Conservation (phyloP, 164 flowering plant genomes). For the Echeveria elegans region DNA sequence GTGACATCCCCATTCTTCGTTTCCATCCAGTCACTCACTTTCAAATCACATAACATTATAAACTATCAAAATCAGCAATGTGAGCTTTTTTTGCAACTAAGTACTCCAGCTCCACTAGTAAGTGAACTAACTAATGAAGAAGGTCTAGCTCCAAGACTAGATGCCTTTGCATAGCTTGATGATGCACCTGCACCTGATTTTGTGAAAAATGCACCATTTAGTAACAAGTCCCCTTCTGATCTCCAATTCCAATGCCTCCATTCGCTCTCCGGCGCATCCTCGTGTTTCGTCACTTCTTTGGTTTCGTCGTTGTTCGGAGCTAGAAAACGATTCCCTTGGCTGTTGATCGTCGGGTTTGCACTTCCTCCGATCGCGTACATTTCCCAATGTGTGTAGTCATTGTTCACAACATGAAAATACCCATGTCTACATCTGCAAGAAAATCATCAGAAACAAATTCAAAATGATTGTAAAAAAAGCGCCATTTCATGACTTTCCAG, state of each 20-base stretch:
- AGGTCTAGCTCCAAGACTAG: constrained; percentile 4
- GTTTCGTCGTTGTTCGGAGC: background rate
- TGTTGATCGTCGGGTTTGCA: constrained; percentile 6
- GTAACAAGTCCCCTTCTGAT: background rate
- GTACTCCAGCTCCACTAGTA: background rate
- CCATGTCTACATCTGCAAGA: constrained; percentile 8
- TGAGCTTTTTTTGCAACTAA: constrained; percentile 3
- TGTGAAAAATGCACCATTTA: constrained; percentile 1
- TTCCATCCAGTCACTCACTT: background rate
- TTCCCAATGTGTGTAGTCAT: constrained; percentile 6
- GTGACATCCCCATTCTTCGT: background rate
- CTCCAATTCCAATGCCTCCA: constrained; percentile 8
- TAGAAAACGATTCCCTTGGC: constrained; percentile 5
- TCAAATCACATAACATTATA: no score
- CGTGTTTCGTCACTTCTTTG: constrained; percentile 4
- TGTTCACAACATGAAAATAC: constrained; percentile 8
- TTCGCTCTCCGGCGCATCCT: constrained; percentile 6
- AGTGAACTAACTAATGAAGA: background rate
- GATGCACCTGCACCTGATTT: constrained; percentile 2
- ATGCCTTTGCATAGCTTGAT: constrained; percentile 6
- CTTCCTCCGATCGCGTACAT: constrained; percentile 7
- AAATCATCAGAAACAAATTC: background rate
- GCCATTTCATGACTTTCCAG: no score
- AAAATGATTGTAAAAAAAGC: background rate
- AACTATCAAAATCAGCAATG: background rate